Percentiles rank a stretch among this genome's conserved stretches.
phyloP scores from a whole-genome alignment of 345 rosid species.

The Cochlearia excelsa region DNA sequence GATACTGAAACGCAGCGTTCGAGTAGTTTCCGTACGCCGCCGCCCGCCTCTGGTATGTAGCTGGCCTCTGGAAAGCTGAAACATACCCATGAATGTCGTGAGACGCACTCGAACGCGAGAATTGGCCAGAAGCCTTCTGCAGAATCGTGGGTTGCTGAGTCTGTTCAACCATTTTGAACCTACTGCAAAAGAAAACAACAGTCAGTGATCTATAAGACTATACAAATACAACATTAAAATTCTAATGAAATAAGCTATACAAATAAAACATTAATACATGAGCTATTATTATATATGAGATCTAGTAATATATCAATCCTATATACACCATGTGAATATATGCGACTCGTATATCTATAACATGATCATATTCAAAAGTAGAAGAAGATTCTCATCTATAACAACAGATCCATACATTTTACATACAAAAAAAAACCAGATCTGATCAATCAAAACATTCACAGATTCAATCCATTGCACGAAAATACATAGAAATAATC shows the following conservation, averaged over 20 bases:
- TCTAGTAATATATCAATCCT: not conserved
- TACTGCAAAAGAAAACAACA: conserved; percentile 31
- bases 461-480: not conserved
- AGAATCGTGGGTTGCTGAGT: conserved; percentile 58
- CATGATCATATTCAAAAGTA: not conserved
- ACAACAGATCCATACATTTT: conserved; percentile 19
- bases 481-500: not conserved
- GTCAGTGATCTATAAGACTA: not conserved
- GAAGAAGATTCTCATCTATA: too few relatives aligned
- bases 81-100: conserved; percentile 42
- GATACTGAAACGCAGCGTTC: conserved; percentile 54
- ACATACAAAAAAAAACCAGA: not conserved
- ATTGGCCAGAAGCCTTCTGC: conserved; percentile 70
- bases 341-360: not conserved
- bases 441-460: conserved; percentile 1
- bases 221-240: too few relatives aligned
- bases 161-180: conserved; percentile 70
- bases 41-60: conserved; percentile 48
- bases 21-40: conserved; percentile 57
- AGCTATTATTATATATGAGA: not conserved
- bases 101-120: conserved; percentile 45
- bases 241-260: not conserved
- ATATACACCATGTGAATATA: not conserved
- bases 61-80: conserved; percentile 46
- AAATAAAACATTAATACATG: not conserved